These are phyloP conservation scores for Cordyceps militaris DNA, from an alignment of 2,329 filamentous ascomycete genomes.

Conservation along the genomic window DNA sequence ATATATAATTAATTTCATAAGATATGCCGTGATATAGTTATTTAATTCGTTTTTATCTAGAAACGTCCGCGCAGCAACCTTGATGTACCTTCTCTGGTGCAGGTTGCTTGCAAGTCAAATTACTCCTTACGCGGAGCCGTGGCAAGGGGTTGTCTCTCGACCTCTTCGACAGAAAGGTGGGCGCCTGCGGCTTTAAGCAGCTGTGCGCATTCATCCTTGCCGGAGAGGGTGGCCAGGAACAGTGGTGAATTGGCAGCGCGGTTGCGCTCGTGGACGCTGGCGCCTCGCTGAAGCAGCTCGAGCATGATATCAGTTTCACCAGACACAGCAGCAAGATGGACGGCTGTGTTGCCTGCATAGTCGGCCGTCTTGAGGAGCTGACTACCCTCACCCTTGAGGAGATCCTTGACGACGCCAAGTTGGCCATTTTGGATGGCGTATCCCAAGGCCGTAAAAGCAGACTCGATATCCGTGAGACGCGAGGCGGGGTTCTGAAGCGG, in stretches of 20 bases:
- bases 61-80: background rate
- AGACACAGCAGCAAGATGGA: constrained; percentile 51
- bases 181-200: constrained; percentile 54
- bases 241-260: constrained; percentile 59
- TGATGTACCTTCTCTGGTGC: too few species aligned
- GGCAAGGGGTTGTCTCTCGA: constrained; percentile 22
- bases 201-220: constrained; percentile 44
- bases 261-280: constrained; percentile 61
- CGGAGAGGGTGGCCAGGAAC: constrained; percentile 54
- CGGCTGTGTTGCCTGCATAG: constrained; percentile 71
- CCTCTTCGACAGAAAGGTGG: constrained; percentile 41
- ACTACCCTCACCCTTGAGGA: constrained; percentile 58
- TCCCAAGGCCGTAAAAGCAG: constrained; percentile 61
- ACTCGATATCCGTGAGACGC: constrained; percentile 42
- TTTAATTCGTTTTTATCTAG: background rate
- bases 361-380: constrained; percentile 68
- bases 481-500: constrained; percentile 36
- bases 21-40: background rate
- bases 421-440: constrained; percentile 71
- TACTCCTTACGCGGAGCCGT: background rate
- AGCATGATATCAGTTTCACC: constrained; percentile 48
- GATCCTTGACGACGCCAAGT: constrained; percentile 54
- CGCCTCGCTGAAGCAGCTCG: constrained; percentile 52
- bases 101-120: background rate
- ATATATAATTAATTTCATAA: background rate